Percentiles rank a stretch among this genome's conserved stretches.
Conservation (phyloP, 768 basidiomycete genomes). For the Terana coerulea region DNA sequence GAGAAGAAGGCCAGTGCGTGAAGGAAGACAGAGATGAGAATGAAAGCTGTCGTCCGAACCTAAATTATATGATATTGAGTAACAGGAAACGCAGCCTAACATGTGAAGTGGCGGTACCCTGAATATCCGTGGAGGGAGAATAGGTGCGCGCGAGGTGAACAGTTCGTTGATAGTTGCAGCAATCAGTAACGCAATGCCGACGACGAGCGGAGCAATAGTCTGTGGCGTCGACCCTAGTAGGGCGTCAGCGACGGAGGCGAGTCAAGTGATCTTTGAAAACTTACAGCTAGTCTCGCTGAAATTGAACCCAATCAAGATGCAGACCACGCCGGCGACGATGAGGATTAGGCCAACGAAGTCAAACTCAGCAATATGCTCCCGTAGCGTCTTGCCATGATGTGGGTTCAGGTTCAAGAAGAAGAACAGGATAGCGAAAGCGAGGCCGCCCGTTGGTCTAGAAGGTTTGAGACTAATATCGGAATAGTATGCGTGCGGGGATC, state of each 20-base stretch:
- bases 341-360: constrained; percentile 68
- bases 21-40: constrained; percentile 55
- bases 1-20: constrained; percentile 65
- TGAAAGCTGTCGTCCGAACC: constrained; percentile 70
- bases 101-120: constrained; percentile 39
- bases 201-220: constrained; percentile 59
- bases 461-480: constrained; percentile 1
- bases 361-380: constrained; percentile 58
- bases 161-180: constrained; percentile 53
- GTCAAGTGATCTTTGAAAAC: constrained; percentile 18
- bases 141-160: constrained; percentile 60
- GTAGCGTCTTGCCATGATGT: constrained; percentile 52
- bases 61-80: constrained; percentile 18
- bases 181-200: constrained; percentile 55
- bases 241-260: neutral
- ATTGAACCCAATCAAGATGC: constrained; percentile 70
- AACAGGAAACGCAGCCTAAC: neutral
- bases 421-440: constrained; percentile 59
- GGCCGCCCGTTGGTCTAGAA: constrained; percentile 68
- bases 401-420: constrained; percentile 81
- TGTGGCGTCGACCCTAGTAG: constrained; percentile 50
- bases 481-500: neutral
- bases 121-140: constrained; percentile 74
- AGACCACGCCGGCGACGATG: constrained; percentile 62
- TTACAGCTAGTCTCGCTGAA: constrained; percentile 63